These are phyloP conservation scores for Miamiensis avidus DNA, from an alignment of 169 alveolate species.

Conservation along the genomic window DNA sequence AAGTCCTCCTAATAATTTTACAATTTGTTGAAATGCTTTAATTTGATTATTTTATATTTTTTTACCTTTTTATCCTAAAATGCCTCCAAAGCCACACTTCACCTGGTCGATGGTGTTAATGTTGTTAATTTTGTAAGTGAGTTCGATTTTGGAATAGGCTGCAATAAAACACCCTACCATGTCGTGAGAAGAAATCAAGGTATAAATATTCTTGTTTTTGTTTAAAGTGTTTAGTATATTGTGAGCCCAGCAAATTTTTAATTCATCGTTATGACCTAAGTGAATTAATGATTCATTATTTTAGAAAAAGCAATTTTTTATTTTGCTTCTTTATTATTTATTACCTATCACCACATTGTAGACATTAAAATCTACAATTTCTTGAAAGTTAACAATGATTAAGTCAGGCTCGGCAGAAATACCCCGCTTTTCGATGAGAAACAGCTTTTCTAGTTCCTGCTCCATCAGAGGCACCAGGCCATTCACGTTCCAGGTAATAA, in stretches of 20 bases:
- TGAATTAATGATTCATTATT: no score
- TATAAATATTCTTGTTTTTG: background rate
- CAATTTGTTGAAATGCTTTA: background rate
- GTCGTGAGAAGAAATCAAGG: background rate
- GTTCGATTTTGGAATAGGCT: background rate
- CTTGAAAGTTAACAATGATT: conserved; percentile 30
- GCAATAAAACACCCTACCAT: background rate
- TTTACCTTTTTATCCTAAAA: conserved; percentile 88
- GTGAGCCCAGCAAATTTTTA: background rate
- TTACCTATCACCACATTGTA: conserved; percentile 2
- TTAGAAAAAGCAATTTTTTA: no score
- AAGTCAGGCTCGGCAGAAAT: conserved; percentile 18
- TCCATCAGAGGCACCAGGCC: background rate
- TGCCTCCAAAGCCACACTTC: conserved; percentile 89
- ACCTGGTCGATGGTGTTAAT: conserved; percentile 35
- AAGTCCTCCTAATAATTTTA: background rate
- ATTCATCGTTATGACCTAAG: no score
- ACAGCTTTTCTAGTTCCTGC: background rate
- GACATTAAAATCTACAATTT: conserved; percentile 28
- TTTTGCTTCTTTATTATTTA: no score
- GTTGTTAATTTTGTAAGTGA: background rate
- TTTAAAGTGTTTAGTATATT: background rate
- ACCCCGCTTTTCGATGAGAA: background rate
- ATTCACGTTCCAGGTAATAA: background rate
- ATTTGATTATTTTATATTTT: no score